Conservation (phyloP, 768 basidiomycete genomes). For the Nidula microcarpa region DNA sequence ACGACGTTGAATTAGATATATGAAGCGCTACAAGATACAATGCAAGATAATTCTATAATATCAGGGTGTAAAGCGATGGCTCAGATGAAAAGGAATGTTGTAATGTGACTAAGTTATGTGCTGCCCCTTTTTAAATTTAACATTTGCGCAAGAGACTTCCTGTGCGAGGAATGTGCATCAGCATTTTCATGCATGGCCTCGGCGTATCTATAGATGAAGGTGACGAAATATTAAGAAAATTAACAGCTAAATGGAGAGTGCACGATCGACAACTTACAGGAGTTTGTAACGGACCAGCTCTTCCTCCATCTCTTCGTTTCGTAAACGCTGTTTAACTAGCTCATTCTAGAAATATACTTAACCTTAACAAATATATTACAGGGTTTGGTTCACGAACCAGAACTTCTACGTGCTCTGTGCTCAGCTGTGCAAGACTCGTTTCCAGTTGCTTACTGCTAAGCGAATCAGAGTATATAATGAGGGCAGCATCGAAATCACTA, state of each 20-base stretch:
- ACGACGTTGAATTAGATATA: too few relatives aligned
- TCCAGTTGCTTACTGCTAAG: constrained; percentile 74
- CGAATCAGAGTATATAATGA: constrained; percentile 3
- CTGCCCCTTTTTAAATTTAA: constrained; percentile 38
- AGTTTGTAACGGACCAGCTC: constrained; percentile 95
- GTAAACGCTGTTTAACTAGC: constrained; percentile 82
- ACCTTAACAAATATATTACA: background rate
- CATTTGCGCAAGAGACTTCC: constrained; percentile 51
- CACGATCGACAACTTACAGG: constrained; percentile 47
- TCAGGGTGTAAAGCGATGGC: too few relatives aligned
- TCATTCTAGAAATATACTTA: constrained; percentile 56
- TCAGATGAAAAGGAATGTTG: too few relatives aligned
- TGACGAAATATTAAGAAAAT: constrained; percentile 2
- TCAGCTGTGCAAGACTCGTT: constrained; percentile 71
- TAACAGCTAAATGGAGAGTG: background rate
- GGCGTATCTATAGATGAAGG: constrained; percentile 38
- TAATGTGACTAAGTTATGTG: constrained; percentile 8
- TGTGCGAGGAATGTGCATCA: constrained; percentile 65
- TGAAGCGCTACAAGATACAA: background rate
- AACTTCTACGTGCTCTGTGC: constrained; percentile 76
- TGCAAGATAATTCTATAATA: background rate
- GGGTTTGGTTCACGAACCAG: constrained; percentile 39
- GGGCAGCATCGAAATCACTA: constrained; percentile 22
- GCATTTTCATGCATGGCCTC: constrained; percentile 79
- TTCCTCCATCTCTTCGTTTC: constrained; percentile 89